These are phyloP conservation scores for Eucalyptus globulus DNA, from an alignment of 345 rosid species.

Conservation along the genomic window DNA sequence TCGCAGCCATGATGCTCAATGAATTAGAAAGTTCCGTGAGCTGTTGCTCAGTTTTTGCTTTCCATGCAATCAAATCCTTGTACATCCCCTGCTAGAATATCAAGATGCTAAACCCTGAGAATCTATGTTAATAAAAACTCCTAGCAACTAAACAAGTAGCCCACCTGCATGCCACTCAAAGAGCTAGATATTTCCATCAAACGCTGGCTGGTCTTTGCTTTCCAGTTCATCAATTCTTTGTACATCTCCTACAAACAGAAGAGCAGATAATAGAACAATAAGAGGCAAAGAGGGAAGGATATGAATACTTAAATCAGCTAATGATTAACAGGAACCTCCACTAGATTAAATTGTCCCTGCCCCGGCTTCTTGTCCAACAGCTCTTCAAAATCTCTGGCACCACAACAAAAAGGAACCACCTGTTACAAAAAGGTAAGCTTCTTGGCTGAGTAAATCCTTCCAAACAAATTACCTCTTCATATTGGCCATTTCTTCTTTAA, in stretches of 20 bases:
- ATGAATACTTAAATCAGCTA: neutral
- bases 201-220: slow-evolving; percentile 43
- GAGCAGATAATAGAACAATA: neutral
- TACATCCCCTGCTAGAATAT: slow-evolving; percentile 32
- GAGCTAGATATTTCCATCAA: slow-evolving; percentile 54
- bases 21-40: slow-evolving; percentile 54
- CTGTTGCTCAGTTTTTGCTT: slow-evolving; percentile 57
- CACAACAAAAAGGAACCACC: neutral
- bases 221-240: slow-evolving; percentile 52
- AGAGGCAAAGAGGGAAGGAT: neutral
- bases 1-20: slow-evolving; percentile 46
- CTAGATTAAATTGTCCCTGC: slow-evolving; percentile 24
- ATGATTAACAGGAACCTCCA: slow-evolving; percentile 34
- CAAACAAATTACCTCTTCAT: slow-evolving; percentile 13
- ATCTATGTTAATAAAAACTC: neutral
- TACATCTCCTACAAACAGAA: slow-evolving; percentile 26
- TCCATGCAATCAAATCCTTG: slow-evolving; percentile 52
- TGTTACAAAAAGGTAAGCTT: neutral
- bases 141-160: neutral
- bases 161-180: slow-evolving; percentile 64
- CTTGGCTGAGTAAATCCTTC: neutral
- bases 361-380: slow-evolving; percentile 34
- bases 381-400: slow-evolving; percentile 46
- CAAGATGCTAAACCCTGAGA: neutral
- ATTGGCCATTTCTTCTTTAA: slow-evolving; percentile 1